Conservation (phyloP, 2,329 filamentous ascomycete genomes). For the Didymella pinodella region DNA sequence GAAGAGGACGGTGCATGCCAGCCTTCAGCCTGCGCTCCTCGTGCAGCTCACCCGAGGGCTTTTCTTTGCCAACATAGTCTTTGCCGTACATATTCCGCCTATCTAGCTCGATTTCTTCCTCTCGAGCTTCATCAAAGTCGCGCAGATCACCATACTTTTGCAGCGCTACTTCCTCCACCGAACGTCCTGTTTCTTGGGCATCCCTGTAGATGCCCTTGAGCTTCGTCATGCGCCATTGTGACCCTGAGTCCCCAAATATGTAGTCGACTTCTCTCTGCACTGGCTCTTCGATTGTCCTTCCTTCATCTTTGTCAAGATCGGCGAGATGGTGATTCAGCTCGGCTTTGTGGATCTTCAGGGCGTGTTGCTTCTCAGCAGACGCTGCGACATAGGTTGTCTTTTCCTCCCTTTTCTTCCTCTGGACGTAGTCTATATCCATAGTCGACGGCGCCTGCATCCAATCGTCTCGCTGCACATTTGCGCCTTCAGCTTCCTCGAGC, state of each 20-base stretch:
- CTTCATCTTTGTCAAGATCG: slow-evolving; percentile 58
- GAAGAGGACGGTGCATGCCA: slow-evolving; percentile 55
- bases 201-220: slow-evolving; percentile 83
- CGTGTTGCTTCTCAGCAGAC: slow-evolving; percentile 65
- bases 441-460: slow-evolving; percentile 95
- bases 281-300: slow-evolving; percentile 53
- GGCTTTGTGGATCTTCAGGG: slow-evolving; percentile 76
- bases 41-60: slow-evolving; percentile 86
- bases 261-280: slow-evolving; percentile 74
- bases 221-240: slow-evolving; percentile 96
- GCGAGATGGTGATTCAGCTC: slow-evolving; percentile 80
- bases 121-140: slow-evolving; percentile 89
- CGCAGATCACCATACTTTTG: slow-evolving; percentile 82
- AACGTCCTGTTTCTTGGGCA: slow-evolving; percentile 74
- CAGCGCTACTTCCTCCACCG: slow-evolving; percentile 81
- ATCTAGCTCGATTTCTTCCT: slow-evolving; percentile 92
- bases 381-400: slow-evolving; percentile 55
- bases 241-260: slow-evolving; percentile 86
- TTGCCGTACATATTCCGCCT: slow-evolving; percentile 82
- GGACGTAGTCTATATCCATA: slow-evolving; percentile 83
- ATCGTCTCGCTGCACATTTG: slow-evolving; percentile 72
- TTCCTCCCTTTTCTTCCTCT: slow-evolving; percentile 63
- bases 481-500: slow-evolving; percentile 47
- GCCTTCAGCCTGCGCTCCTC: slow-evolving; percentile 74
- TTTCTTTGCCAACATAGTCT: slow-evolving; percentile 84